Base-by-base conservation (phyloP, 192 early-diverging fungal species). In the Coemansia asiatica region DNA sequence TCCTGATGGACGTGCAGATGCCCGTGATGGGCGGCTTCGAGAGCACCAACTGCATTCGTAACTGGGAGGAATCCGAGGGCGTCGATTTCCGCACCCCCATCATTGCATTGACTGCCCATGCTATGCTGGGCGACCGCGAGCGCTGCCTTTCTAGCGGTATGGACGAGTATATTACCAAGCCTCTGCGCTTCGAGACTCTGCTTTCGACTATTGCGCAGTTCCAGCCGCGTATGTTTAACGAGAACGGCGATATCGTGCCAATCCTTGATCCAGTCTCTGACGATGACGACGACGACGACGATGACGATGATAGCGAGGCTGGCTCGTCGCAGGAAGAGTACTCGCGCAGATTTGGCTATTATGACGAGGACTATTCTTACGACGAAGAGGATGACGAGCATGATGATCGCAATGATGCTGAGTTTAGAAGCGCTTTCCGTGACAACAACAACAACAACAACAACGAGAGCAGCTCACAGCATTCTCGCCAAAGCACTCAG, bases 1-100 rank as follows among this genome's bases (percentile, higher is more conserved):
- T 94, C 47, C 69, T 94, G 50, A 94, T 94, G 93, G 93, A 94
- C 64, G 89, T 92, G 21, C 90, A 92, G 81, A 92, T 94, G 93
- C 93, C 93, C 0, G 85, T 93, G 40, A 93, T 94, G 90, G 91
- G 90, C 48, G 93, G 93, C 25, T 93, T 92, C 56, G 91, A 94
- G 80, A 90, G 90, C 10, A 93, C 93, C 7, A 86, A 89, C 67
- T 81, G 84, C 61, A 94, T 94, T 64, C 85, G 91, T 48, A 73
- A 86, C 36, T 84, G 87, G 60, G 91, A 94, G 74, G 85, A 87
- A 54, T 55, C 31, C 29, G 84, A 77, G 53, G 76, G 75, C 22
- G 71, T 84, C 6, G 80, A 77, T 47, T 83, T 80, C 74, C 83
- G 84, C 31, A 89, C 89, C 19, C 91, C 91, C 0, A 94, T 95